Conservation (phyloP, 768 basidiomycete genomes). For the Termitomyces bulborhizus region DNA sequence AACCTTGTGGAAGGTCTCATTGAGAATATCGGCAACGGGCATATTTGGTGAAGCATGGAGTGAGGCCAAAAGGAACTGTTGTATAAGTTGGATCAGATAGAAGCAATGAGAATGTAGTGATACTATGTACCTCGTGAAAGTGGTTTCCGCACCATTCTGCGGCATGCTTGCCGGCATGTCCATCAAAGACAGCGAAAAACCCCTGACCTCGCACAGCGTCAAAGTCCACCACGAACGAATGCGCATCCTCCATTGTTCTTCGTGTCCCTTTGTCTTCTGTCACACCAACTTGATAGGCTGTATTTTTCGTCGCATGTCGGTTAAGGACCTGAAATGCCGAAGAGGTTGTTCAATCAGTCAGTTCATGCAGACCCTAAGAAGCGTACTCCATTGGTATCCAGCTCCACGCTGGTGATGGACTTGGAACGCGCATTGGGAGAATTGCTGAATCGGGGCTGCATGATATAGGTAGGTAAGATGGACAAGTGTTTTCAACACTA, state of each 20-base stretch:
- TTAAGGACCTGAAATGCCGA: conserved; percentile 51
- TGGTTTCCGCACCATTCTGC: conserved; percentile 98
- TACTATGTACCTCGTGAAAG: conserved; percentile 75
- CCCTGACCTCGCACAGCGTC: conserved; percentile 89
- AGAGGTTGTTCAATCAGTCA: not conserved
- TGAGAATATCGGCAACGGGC: conserved; percentile 82
- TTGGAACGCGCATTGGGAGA: conserved; percentile 78
- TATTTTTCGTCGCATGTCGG: conserved; percentile 63
- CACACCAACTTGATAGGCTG: conserved; percentile 63
- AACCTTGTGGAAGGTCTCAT: conserved; percentile 91
- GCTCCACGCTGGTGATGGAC: conserved; percentile 71
- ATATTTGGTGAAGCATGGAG: conserved; percentile 52
- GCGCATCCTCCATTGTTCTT: conserved; percentile 95
- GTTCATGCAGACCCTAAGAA: not conserved
- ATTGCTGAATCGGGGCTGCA: conserved; percentile 41
- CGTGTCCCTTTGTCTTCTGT: conserved; percentile 86
- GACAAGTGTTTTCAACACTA: not conserved
- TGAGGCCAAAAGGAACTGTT: conserved; percentile 53
- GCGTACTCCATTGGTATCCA: conserved; percentile 74
- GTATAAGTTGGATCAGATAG: not conserved
- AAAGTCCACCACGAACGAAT: conserved; percentile 95
- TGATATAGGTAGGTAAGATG: conserved; percentile 6
- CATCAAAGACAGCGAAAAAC: conserved; percentile 98
- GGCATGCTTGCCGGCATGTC: conserved; percentile 97
- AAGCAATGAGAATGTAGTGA: not conserved